Evolutionary conservation across 225 moss, liverwort and hornwort genomes (phyloP).

Genomic region (Straminergon stramineum): DNA sequence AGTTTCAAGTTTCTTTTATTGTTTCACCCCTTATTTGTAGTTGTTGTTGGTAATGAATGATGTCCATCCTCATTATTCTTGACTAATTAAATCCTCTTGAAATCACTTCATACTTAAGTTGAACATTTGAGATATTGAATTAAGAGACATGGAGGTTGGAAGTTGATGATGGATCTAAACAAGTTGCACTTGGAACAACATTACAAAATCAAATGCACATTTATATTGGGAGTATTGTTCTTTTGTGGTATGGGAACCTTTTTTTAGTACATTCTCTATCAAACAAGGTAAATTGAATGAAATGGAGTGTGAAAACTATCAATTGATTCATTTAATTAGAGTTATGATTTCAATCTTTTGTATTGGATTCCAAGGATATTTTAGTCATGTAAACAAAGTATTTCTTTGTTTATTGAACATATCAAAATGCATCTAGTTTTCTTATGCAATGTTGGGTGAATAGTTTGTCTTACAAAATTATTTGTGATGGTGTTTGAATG

Average conservation of each 20-base stretch:
- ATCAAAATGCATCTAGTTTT: background rate
- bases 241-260: background rate
- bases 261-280: accelerated
- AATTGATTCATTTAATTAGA: accelerated
- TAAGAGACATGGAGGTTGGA: too few relatives aligned
- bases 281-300: background rate
- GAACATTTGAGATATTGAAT: background rate
- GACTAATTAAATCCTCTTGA: background rate
- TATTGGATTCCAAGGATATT: background rate
- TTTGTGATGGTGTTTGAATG: background rate
- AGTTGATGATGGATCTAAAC: too few relatives aligned
- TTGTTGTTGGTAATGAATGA: too few relatives aligned
- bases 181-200: background rate
- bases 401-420: background rate
- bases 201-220: background rate
- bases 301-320: background rate
- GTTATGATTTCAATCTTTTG: background rate
- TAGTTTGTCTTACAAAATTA: background rate
- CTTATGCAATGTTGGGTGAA: accelerated
- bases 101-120: accelerated
- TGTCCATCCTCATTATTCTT: background rate
- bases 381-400: background rate
- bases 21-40: background rate
- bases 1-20: background rate
- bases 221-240: background rate